phyloP scores from a whole-genome alignment of 164 flowering plant species.

The Kingdonia uniflora region DNA sequence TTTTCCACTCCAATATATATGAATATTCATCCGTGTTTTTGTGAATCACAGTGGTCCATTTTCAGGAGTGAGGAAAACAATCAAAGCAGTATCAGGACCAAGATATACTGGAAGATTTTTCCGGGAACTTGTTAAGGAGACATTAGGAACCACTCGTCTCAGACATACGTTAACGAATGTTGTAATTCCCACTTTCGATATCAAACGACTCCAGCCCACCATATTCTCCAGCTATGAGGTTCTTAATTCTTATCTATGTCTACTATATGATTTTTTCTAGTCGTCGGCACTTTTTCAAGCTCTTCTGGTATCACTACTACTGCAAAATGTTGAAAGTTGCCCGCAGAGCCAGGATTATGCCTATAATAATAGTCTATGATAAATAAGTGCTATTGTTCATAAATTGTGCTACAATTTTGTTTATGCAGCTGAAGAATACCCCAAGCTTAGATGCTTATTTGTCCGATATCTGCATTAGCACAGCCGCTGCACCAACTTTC shows the following conservation, averaged over 20 bases:
- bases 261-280: background rate
- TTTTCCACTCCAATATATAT: too few relatives aligned
- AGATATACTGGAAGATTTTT: conserved; percentile 9
- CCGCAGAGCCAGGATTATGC: too few relatives aligned
- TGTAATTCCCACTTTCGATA: conserved; percentile 16
- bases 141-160: conserved; percentile 2
- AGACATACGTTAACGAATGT: conserved; percentile 10
- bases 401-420: background rate
- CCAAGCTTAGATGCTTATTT: conserved; percentile 5
- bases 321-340: too few relatives aligned
- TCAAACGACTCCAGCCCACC: conserved; percentile 16
- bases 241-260: background rate
- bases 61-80: background rate
- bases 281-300: too few relatives aligned
- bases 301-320: too few relatives aligned
- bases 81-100: conserved; percentile 7
- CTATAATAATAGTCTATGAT: background rate
- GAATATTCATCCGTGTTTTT: too few relatives aligned
- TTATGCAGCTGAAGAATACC: conserved; percentile 8
- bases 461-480: conserved; percentile 20
- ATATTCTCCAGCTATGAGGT: conserved; percentile 20
- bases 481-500: conserved; percentile 22
- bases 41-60: background rate
- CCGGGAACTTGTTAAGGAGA: background rate
- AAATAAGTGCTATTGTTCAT: too few relatives aligned